Conservation (phyloP, 2,329 filamentous ascomycete genomes). For the Emydomyces testavorans region DNA sequence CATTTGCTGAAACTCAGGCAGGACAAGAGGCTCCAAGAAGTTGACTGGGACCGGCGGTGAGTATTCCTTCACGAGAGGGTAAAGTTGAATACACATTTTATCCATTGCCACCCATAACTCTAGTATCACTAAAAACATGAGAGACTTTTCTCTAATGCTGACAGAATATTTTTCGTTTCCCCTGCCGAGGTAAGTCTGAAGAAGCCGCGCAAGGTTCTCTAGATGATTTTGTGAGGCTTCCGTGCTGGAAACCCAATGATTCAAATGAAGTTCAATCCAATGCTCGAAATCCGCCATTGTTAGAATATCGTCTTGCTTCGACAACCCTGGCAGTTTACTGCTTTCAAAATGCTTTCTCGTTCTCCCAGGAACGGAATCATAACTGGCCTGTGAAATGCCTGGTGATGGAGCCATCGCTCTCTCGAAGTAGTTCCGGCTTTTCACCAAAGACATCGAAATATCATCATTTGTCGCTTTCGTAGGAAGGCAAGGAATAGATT, state of each 20-base stretch:
- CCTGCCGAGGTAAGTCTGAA: not conserved
- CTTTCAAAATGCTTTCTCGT: not conserved
- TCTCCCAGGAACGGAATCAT: not conserved
- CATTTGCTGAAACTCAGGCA: constrained; percentile 39
- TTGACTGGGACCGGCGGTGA: constrained; percentile 33
- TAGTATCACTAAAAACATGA: constrained; percentile 45
- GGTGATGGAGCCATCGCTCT: not conserved
- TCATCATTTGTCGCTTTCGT: not conserved
- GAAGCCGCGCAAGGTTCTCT: not conserved
- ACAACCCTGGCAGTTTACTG: not conserved
- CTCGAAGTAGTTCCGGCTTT: not conserved
- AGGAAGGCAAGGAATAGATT: not conserved
- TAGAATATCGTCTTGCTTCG: not conserved
- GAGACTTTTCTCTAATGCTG: constrained; percentile 38
- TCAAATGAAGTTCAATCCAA: constrained; percentile 11
- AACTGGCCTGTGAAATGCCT: not conserved
- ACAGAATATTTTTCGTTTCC: constrained; percentile 3
- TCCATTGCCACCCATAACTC: constrained; percentile 52
- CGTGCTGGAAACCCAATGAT: constrained; percentile 2
- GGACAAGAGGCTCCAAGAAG: constrained; percentile 36
- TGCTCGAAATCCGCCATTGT: constrained; percentile 10
- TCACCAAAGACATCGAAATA: not conserved
- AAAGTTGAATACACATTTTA: constrained; percentile 30
- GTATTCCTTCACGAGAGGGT: constrained; percentile 40
- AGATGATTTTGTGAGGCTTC: not conserved